These are phyloP conservation scores for Darksidea phi DNA, from an alignment of 495 filamentous ascomycete species.

Conservation along the genomic window DNA sequence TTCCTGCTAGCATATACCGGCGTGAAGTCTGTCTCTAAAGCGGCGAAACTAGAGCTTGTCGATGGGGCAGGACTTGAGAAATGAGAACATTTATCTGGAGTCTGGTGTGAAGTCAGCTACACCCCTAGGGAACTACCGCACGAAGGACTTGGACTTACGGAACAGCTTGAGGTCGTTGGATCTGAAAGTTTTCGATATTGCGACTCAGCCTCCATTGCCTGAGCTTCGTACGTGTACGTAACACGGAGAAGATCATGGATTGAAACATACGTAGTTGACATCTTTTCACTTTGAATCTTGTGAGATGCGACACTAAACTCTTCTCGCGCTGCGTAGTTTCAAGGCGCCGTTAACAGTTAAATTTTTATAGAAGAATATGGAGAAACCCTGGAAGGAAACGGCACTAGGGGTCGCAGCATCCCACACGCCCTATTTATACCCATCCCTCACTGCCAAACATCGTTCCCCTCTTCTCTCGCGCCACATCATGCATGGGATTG, in stretches of 20 bases:
- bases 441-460: too few relatives aligned
- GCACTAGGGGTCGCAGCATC: neutral
- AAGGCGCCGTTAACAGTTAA: too few relatives aligned
- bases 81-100: neutral
- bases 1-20: neutral
- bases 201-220: neutral
- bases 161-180: neutral
- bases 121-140: neutral
- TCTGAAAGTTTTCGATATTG: neutral
- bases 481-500: neutral
- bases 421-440: neutral
- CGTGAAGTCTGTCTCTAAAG: constrained; percentile 20
- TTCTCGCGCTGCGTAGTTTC: too few relatives aligned
- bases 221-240: constrained; percentile 10
- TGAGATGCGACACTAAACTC: too few relatives aligned
- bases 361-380: too few relatives aligned
- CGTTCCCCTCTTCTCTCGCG: too few relatives aligned
- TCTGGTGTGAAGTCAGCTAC: neutral
- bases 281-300: too few relatives aligned
- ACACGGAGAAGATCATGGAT: constrained; percentile 16
- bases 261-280: neutral
- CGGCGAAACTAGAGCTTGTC: neutral
- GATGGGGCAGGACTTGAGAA: neutral
- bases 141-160: neutral
- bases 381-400: too few relatives aligned